These are phyloP conservation scores for Scedosporium boydii DNA, from an alignment of 2,329 filamentous ascomycete species.

Conservation along the genomic window DNA sequence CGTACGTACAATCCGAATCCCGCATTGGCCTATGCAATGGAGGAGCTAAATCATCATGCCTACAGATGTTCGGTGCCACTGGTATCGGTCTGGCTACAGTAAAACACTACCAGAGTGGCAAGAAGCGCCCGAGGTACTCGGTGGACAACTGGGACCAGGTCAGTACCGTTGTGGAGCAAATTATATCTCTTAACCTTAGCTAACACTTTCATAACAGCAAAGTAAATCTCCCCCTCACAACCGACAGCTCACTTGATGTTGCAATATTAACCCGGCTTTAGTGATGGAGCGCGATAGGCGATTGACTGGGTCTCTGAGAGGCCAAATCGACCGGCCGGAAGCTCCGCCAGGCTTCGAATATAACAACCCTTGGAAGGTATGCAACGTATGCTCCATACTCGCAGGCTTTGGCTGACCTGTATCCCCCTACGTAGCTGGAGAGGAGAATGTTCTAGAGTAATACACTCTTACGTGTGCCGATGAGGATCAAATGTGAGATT, in stretches of 20 bases:
- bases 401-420: neutral
- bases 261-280: constrained; percentile 16
- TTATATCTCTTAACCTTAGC: constrained; percentile 8
- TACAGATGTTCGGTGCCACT: constrained; percentile 53
- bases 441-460: constrained; percentile 36
- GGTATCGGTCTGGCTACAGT: constrained; percentile 49
- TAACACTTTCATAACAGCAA: constrained; percentile 35
- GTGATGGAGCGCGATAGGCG: constrained; percentile 58
- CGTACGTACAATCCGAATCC: constrained; percentile 31
- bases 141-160: constrained; percentile 57
- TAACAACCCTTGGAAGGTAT: constrained; percentile 56
- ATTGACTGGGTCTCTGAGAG: constrained; percentile 49
- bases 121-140: constrained; percentile 50
- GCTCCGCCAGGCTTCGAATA: constrained; percentile 52
- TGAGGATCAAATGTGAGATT: neutral
- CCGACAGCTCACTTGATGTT: constrained; percentile 9
- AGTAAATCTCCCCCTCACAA: constrained; percentile 25
- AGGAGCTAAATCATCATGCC: neutral
- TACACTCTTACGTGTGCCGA: neutral
- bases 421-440: constrained; percentile 33
- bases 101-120: constrained; percentile 48
- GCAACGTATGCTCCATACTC: constrained; percentile 13
- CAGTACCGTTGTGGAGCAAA: constrained; percentile 15
- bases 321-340: constrained; percentile 44
- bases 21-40: neutral